A percentile compares a stretch with the other conserved stretches of the same genome.
phyloP scores from a whole-genome alignment of 805 yeast species.

The Candida bentonensis region DNA sequence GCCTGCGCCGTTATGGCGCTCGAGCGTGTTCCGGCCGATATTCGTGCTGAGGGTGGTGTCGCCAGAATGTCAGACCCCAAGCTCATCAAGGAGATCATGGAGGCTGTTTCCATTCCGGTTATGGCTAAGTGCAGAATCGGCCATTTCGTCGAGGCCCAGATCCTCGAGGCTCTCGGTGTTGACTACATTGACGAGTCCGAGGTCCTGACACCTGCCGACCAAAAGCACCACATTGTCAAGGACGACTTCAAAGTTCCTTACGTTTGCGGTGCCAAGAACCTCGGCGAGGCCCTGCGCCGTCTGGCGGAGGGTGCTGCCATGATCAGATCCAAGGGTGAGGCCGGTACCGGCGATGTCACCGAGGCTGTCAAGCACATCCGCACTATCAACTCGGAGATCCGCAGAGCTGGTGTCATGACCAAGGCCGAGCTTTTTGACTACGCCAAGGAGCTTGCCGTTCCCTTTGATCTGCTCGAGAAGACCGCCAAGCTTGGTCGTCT shows the following conservation, averaged over 20 bases:
- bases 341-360: conserved; percentile 77
- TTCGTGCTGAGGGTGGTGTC: conserved; percentile 68
- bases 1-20: conserved; percentile 87
- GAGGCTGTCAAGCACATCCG: conserved; percentile 70
- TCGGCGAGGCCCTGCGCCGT: conserved; percentile 72
- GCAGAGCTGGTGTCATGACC: conserved; percentile 27
- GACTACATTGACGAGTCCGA: conserved; percentile 80
- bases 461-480: conserved; percentile 34
- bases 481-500: conserved; percentile 42
- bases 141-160: conserved; percentile 69
- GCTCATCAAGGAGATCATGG: conserved; percentile 64
- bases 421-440: conserved; percentile 33
- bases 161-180: conserved; percentile 53
- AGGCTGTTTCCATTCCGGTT: conserved; percentile 37
- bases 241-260: conserved; percentile 53
- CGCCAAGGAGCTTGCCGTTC: conserved; percentile 49
- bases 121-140: conserved; percentile 85
- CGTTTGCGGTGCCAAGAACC: conserved; percentile 71
- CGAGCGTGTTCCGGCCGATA: conserved; percentile 75
- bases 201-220: conserved; percentile 74
- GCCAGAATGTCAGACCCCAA: conserved; percentile 80
- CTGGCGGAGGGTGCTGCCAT: conserved; percentile 75
- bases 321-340: conserved; percentile 81
- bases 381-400: conserved; percentile 42
- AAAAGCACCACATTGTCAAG: conserved; percentile 48